These are phyloP conservation scores for Withania somnifera DNA, from an alignment of 305 asterid genomes.

Conservation along the genomic window DNA sequence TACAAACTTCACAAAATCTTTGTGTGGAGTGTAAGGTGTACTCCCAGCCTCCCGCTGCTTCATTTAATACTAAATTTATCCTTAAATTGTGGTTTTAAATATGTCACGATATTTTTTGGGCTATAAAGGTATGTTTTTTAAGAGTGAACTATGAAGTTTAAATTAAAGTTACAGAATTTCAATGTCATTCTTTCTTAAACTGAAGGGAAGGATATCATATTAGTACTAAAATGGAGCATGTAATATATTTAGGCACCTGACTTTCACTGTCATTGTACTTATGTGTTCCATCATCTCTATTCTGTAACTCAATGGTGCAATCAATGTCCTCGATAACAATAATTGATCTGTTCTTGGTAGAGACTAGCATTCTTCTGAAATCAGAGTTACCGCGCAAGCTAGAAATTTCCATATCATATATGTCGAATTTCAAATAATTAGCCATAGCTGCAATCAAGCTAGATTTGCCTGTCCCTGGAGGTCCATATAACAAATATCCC, in stretches of 20 bases:
- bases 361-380: constrained; percentile 3
- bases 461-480: constrained; percentile 20
- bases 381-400: not conserved
- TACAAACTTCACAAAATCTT: not conserved
- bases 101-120: too few relatives aligned
- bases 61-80: too few relatives aligned
- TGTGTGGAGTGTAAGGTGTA: not conserved
- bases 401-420: constrained; percentile 15
- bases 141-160: too few relatives aligned
- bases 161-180: too few relatives aligned
- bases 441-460: constrained; percentile 10
- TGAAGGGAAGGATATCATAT: too few relatives aligned
- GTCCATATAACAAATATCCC: constrained; percentile 19
- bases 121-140: too few relatives aligned
- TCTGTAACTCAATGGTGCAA: constrained; percentile 14
- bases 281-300: not conserved
- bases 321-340: constrained; percentile 19
- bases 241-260: not conserved
- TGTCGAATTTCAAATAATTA: constrained; percentile 9
- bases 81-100: too few relatives aligned
- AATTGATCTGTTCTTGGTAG: constrained; percentile 10
- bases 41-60: too few relatives aligned
- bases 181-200: too few relatives aligned
- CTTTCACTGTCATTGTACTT: not conserved
- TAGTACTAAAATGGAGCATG: too few relatives aligned